Evolutionary conservation across 2,329 filamentous ascomycete species (phyloP).

Genomic region (Torrubiellomyces zombiae): DNA sequence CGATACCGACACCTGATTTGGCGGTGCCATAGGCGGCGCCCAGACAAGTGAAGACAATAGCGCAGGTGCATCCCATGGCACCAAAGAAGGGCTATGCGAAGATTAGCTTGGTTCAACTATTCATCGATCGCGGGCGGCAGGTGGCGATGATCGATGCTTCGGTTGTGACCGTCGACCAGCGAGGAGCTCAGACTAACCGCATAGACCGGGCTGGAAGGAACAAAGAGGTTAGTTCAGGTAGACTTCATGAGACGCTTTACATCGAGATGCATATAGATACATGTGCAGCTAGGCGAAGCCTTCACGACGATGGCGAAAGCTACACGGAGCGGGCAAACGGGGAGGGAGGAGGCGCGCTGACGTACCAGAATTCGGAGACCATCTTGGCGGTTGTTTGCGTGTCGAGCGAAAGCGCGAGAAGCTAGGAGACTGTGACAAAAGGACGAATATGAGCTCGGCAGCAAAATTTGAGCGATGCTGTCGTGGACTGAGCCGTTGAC

Average conservation of each 20-base stretch:
- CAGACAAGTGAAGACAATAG: conserved; percentile 92
- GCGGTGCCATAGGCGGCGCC: conserved; percentile 97
- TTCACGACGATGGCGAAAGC: conserved; percentile 11
- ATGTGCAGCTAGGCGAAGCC: conserved; percentile 1
- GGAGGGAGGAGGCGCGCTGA: conserved; percentile 19
- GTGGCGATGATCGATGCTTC: conserved; percentile 12
- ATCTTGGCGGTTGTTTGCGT: conserved; percentile 37
- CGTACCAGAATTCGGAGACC: conserved; percentile 71
- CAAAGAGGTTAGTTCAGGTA: conserved; percentile 24
- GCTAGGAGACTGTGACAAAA: conserved; percentile 4
- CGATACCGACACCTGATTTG: conserved; percentile 98
- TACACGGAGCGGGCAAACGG: conserved; percentile 12
- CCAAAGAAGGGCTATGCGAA: conserved; percentile 67
- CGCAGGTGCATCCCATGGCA: conserved; percentile 92
- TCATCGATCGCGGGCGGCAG: conserved; percentile 6
- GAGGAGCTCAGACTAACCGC: conserved; percentile 58
- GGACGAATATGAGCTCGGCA: conserved; percentile 1
- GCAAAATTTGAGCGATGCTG: conserved; percentile 8
- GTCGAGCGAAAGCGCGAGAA: conserved; percentile 6
- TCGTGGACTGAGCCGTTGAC: conserved; percentile 10
- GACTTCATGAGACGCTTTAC: too few relatives aligned
- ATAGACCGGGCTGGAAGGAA: conserved; percentile 72
- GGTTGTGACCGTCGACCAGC: conserved; percentile 11
- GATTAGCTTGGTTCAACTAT: conserved; percentile 17
- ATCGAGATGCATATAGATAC: conserved; percentile 4